These are phyloP conservation scores for Acanthamoeba triangularis DNA, from an alignment of 208 protist genomes.

Conservation along the genomic window DNA sequence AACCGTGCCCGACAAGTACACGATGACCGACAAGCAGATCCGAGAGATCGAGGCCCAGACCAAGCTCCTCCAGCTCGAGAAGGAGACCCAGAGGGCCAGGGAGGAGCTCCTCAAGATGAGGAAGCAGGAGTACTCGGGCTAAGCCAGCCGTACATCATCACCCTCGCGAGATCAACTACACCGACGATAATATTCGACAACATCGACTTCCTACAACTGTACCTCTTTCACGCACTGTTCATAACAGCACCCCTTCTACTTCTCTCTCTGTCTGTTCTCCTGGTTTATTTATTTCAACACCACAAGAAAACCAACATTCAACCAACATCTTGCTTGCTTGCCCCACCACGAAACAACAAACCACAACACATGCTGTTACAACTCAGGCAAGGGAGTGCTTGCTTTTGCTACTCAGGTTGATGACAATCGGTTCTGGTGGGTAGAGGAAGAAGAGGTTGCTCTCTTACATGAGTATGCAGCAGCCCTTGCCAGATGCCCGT, in stretches of 20 bases:
- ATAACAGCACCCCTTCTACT: neutral
- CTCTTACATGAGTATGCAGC: neutral
- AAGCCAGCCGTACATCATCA: neutral
- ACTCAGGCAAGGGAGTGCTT: no score
- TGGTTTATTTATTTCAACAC: neutral
- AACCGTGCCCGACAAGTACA: slow-evolving; percentile 5
- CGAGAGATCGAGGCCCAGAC: slow-evolving; percentile 51
- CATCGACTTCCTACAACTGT: neutral
- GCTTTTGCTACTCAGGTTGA: no score
- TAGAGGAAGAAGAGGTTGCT: no score
- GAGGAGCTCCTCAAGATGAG: slow-evolving; percentile 49
- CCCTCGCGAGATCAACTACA: no score
- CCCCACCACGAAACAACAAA: no score
- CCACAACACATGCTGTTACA: no score
- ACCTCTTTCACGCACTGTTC: neutral
- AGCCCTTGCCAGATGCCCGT: neutral
- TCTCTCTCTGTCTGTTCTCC: neutral
- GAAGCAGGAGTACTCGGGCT: slow-evolving; percentile 30
- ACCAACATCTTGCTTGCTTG: no score
- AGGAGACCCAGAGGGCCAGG: slow-evolving; percentile 40
- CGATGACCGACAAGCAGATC: slow-evolving; percentile 41
- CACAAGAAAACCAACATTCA: no score
- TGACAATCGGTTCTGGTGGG: no score
- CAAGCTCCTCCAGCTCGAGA: slow-evolving; percentile 10
- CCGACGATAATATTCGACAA: no score